Evolutionary conservation across 768 basidiomycete species (phyloP).

Genomic region (Rossbeevera mucosa): DNA sequence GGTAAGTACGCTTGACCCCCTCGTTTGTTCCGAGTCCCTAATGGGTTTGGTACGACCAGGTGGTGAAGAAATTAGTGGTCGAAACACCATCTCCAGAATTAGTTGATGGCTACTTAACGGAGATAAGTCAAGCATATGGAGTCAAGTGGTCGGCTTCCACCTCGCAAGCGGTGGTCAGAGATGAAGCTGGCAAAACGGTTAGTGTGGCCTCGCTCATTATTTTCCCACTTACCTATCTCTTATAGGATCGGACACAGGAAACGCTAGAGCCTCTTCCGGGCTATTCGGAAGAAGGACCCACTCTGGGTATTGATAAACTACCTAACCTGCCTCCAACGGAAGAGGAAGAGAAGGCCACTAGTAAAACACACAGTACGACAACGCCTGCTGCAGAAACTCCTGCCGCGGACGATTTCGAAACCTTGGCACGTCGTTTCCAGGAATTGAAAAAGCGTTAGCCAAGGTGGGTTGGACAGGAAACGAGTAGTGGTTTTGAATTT

Average conservation of each 20-base stretch:
- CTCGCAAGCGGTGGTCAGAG: conserved; percentile 24
- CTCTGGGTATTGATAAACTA: conserved; percentile 35
- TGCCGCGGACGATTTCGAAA: conserved; percentile 71
- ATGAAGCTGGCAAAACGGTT: conserved; percentile 39
- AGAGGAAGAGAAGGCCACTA: conserved; percentile 32
- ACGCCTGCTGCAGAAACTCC: conserved; percentile 19
- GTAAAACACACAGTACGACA: conserved; percentile 1
- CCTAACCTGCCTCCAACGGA: conserved; percentile 52
- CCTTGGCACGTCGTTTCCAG: conserved; percentile 75
- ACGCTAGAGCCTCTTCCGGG: conserved; percentile 21
- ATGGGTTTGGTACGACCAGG: conserved; percentile 38
- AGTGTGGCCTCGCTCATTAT: conserved; percentile 8
- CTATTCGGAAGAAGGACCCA: conserved; percentile 23
- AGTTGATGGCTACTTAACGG: conserved; percentile 82
- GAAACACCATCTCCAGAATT: conserved; percentile 68
- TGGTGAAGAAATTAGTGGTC: conserved; percentile 67
- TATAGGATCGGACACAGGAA: conserved; percentile 9
- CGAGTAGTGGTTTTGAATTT: not conserved
- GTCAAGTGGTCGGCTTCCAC: conserved; percentile 57
- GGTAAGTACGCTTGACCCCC: conserved; percentile 40
- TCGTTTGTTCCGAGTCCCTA: not conserved
- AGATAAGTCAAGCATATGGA: conserved; percentile 87
- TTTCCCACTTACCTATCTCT: conserved; percentile 1
- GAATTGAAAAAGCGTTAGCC: conserved; percentile 75
- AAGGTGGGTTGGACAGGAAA: not conserved